Evolutionary conservation across 2,329 filamentous ascomycete genomes (phyloP), one percentile per base, ranked within the genome.

Genomic region (Cladophialophora chaetospira): DNA sequence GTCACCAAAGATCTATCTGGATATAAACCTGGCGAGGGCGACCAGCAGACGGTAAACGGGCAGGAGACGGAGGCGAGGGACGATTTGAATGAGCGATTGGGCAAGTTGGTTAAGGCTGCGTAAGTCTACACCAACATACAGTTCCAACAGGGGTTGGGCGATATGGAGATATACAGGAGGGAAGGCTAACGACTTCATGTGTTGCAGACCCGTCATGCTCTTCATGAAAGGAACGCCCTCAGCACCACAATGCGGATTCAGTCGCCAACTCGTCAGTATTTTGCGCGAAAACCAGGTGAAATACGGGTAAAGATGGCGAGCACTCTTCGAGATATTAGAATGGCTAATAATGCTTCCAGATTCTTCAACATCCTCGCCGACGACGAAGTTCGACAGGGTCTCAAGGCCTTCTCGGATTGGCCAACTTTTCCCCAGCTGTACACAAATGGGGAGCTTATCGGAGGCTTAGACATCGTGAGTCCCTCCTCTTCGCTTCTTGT

Each of bases 351-450:
- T 19, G 1, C 23, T 33, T 13, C 4, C 26, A 61, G 94, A 17
- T 99, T 99, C 80, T 99, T 99, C 80, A 97, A 99, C 72, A 99
- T 99, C 63, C 76, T 99, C 67, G 94, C 94, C 62, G 94, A 99
- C 71, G 93, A 99, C 69, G 93, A 97, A 73, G 94, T 99, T 45
- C 83, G 94, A 60, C 93, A 97, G 76, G 94, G 94, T 0, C 77
- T 99, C 69, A 99, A 99, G 81, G 90, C 94, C 75, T 97, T 86
- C 72, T 91, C 91, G n/a, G 94, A 97, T 61, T 99, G 94, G 94
- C 94, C 94, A 8, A 99, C 94, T 0, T 99, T 91, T 75, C 94
- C 94, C 17, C 94, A 99, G 74, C 77, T 99, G 61, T 99, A 93
- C 86, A 85, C 96, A 10, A 84, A 87, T 58, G 93, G 94, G 11